Conservation (phyloP, 179 eudicot species). For the Gypsophila paniculata region DNA sequence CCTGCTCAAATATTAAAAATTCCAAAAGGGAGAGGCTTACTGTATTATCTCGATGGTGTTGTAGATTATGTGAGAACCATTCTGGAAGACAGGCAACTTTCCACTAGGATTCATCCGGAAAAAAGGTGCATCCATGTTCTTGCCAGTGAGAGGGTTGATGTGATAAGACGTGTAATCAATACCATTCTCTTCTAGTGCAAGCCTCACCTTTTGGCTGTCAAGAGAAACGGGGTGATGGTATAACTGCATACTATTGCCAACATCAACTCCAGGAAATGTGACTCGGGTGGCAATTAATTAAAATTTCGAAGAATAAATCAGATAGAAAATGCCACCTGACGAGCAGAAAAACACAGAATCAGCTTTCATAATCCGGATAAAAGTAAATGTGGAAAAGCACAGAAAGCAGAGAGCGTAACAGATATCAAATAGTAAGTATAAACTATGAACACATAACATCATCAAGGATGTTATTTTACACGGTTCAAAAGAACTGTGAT, state of each 20-base stretch:
- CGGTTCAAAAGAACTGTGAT: too few species aligned
- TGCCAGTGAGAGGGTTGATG: constrained; percentile 83
- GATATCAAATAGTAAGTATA: not conserved
- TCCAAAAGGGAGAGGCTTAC: constrained; percentile 38
- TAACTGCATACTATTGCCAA: constrained; percentile 58
- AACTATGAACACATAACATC: not conserved
- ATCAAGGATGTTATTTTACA: too few species aligned
- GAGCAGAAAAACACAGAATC: not conserved
- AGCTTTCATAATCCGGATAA: constrained; percentile 6
- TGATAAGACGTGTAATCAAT: constrained; percentile 86
- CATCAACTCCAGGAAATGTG: constrained; percentile 27
- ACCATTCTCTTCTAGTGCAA: constrained; percentile 78
- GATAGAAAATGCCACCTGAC: constrained; percentile 16
- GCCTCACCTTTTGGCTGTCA: constrained; percentile 95
- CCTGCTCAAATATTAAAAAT: not conserved
- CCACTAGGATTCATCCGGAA: constrained; percentile 80
- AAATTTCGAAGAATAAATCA: constrained; percentile 5
- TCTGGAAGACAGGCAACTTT: constrained; percentile 82
- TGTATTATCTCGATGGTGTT: constrained; percentile 73
- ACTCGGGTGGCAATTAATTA: constrained; percentile 5
- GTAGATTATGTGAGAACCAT: constrained; percentile 66
- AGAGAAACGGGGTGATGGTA: constrained; percentile 86
- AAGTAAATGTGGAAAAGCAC: constrained; percentile 9
- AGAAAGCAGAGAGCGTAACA: not conserved
- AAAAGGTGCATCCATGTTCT: constrained; percentile 75